These are phyloP conservation scores for Gymnopilus junonius DNA, from an alignment of 768 basidiomycete genomes.

Conservation along the genomic window DNA sequence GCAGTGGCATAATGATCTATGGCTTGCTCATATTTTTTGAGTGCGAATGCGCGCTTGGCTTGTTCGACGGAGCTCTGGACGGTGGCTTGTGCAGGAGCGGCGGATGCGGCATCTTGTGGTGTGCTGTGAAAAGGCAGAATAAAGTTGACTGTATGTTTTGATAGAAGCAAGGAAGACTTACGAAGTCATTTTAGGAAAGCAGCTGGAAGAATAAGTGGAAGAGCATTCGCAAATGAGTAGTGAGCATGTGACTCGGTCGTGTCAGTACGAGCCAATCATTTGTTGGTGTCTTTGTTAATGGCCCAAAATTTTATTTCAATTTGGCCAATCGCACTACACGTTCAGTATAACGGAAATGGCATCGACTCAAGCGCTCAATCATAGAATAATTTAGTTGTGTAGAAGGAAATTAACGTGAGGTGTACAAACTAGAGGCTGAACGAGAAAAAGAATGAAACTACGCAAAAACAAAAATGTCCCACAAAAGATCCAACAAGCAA, in stretches of 20 bases:
- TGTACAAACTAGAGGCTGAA: conserved; percentile 21
- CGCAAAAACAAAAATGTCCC: conserved; percentile 21
- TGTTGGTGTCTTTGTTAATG: background rate
- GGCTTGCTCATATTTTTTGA: conserved; percentile 85
- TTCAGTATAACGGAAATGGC: background rate
- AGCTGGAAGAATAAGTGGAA: conserved; percentile 8
- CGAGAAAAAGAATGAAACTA: conserved; percentile 18
- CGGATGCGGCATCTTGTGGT: conserved; percentile 13
- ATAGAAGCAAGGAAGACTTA: conserved; percentile 18
- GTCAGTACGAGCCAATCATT: background rate
- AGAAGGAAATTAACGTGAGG: conserved; percentile 12
- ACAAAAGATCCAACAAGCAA: conserved; percentile 18
- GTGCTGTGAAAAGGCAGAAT: conserved; percentile 6
- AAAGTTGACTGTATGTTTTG: no score
- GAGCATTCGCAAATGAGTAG: background rate
- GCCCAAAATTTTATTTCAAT: no score
- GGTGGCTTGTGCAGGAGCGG: conserved; percentile 27
- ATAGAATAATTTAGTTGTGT: conserved; percentile 18
- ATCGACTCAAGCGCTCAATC: background rate
- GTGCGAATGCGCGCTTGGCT: conserved; percentile 87
- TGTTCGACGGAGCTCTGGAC: conserved; percentile 71
- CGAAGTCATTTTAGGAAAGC: conserved; percentile 28
- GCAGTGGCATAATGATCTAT: conserved; percentile 85
- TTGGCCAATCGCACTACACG: background rate
- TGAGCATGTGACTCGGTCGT: conserved; percentile 10